These are phyloP conservation scores for Russula ochroleuca DNA, from an alignment of 768 basidiomycete genomes.

Conservation along the genomic window DNA sequence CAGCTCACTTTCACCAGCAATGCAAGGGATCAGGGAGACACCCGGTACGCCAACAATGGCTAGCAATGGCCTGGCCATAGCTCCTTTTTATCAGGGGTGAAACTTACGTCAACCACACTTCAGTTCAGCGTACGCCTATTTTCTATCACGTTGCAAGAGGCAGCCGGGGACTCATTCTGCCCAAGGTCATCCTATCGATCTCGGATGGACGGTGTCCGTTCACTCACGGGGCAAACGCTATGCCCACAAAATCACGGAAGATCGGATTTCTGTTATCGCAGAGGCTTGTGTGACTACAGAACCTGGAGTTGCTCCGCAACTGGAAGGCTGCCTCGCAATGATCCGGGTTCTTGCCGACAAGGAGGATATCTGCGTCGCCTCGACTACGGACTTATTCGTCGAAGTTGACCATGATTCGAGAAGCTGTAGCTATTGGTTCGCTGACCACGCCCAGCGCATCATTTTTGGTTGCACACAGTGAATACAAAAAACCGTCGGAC, in stretches of 20 bases:
- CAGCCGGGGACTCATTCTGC: background rate
- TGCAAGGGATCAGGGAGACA: background rate
- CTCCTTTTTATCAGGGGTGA: conserved; percentile 1
- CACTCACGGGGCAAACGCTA: conserved; percentile 19
- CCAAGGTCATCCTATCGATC: conserved; percentile 12
- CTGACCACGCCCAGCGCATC: conserved; percentile 8
- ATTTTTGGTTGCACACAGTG: conserved; percentile 3
- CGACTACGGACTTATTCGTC: conserved; percentile 11
- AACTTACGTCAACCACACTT: background rate
- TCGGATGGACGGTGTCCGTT: background rate
- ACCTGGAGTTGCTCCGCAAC: background rate
- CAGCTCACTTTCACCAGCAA: background rate
- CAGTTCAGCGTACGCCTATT: conserved; percentile 6
- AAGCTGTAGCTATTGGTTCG: conserved; percentile 17
- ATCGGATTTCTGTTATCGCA: conserved; percentile 5
- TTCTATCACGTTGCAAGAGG: background rate
- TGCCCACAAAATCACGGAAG: background rate
- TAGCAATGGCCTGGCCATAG: background rate
- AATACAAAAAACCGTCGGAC: background rate
- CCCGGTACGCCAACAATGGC: background rate
- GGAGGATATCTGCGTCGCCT: background rate
- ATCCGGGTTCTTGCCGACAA: background rate
- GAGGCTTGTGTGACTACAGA: background rate
- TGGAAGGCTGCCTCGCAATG: background rate
- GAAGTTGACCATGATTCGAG: background rate